Conservation (phyloP, 805 yeast genomes). For the Lachancea waltii region DNA sequence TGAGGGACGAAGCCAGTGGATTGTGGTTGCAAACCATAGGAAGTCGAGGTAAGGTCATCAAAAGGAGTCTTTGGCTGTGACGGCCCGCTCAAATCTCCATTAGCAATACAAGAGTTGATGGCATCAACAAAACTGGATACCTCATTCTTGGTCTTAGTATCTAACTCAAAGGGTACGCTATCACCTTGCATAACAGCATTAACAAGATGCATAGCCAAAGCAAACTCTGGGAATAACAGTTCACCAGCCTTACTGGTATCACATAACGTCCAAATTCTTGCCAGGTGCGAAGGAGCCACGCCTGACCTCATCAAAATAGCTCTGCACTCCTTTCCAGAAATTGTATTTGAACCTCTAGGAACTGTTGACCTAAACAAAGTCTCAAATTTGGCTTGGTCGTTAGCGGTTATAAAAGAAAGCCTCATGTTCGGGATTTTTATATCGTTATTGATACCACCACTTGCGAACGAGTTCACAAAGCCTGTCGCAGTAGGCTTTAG, state of each 20-base stretch:
- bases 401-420: constrained; percentile 74
- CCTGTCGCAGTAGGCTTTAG: constrained; percentile 43
- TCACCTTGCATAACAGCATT: constrained; percentile 73
- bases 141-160: constrained; percentile 69
- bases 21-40: constrained; percentile 32
- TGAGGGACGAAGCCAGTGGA: constrained; percentile 37
- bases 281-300: constrained; percentile 64
- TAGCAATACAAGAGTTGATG: constrained; percentile 72
- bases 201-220: constrained; percentile 83
- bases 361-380: constrained; percentile 77
- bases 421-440: constrained; percentile 69
- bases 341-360: constrained; percentile 41
- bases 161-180: constrained; percentile 64
- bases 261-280: constrained; percentile 86
- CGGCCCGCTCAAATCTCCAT: constrained; percentile 27
- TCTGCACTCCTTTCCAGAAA: constrained; percentile 69
- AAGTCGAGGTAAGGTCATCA: constrained; percentile 30
- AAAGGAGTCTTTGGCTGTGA: constrained; percentile 34
- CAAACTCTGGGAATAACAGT: constrained; percentile 88
- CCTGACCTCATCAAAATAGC: constrained; percentile 76
- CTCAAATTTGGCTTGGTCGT: constrained; percentile 83
- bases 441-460: constrained; percentile 45
- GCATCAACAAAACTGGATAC: constrained; percentile 87
- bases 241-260: constrained; percentile 84
- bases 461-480: constrained; percentile 37